Evolutionary conservation across 208 protist genomes (phyloP).

Genomic region (Chromosphaera perkinsii): DNA sequence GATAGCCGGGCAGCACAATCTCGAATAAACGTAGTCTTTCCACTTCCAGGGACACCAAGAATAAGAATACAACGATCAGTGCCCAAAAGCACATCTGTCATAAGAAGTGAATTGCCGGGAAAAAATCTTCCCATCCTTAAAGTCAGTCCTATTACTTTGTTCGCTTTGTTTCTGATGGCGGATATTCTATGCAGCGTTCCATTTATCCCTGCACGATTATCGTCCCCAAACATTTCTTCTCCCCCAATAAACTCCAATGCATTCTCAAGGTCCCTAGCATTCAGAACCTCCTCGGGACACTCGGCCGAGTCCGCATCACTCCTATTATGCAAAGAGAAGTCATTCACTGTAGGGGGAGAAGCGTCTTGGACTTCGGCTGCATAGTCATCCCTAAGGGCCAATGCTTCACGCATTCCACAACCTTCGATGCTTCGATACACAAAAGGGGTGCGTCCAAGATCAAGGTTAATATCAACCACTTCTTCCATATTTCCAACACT

Average conservation of each 20-base stretch:
- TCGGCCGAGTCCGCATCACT: too few species aligned
- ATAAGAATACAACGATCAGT: slow-evolving; percentile 68
- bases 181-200: slow-evolving; percentile 8
- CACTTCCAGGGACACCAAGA: slow-evolving; percentile 75
- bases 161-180: neutral
- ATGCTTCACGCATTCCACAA: too few species aligned
- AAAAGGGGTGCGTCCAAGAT: too few species aligned
- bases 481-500: too few species aligned
- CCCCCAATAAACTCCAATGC: neutral
- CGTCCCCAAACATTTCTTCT: neutral
- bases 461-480: too few species aligned
- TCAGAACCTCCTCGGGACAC: too few species aligned
- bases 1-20: too few species aligned
- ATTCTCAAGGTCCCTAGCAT: neutral
- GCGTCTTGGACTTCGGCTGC: too few species aligned
- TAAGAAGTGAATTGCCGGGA: slow-evolving; percentile 56
- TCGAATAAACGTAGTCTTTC: slow-evolving; percentile 83
- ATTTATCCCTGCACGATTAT: neutral
- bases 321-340: too few species aligned
- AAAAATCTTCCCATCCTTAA: slow-evolving; percentile 73
- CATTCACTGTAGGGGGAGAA: too few species aligned
- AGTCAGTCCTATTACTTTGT: slow-evolving; percentile 72
- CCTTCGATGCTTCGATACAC: too few species aligned
- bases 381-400: too few species aligned
- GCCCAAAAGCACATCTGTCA: slow-evolving; percentile 52